Evolutionary conservation across 768 basidiomycete genomes (phyloP), one percentile per base, ranked within the genome.

Genomic region (Tulasnella sp.): DNA sequence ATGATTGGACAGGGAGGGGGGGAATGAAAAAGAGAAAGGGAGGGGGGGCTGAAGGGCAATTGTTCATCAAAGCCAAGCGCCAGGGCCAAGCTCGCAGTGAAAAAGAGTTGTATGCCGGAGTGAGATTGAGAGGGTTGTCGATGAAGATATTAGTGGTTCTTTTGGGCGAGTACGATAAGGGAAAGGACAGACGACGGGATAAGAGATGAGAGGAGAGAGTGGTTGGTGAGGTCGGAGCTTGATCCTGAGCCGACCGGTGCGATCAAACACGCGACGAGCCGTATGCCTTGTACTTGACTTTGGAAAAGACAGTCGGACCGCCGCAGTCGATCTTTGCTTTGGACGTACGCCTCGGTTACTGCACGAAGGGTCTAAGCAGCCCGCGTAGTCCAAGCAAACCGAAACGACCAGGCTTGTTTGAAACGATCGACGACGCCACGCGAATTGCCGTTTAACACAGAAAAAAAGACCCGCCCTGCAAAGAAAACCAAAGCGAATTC

Each of bases 381-480:
- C 58, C 58, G 58, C 58, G 58, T 11, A 64, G 58, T 64, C 58
- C 58, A 64, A 64, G 58, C 58, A 64, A 64, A 64, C 58, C 58
- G 58, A 64, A 25, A 34, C 58, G 58, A 64, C 58, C 58, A 64
- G 58, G 49, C 49, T 49, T 49, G 49, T 22, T 45, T 49, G 49
- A 49, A 49, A 40, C 8, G 19, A 49, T 49, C n/a, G 49, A 49
- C 49, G 49, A 49, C 49, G 49, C 49, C 49, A 49, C 49, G 19
- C 31, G 42, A 8, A 17, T 42, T 42, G 42, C 8, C 17, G 42
- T 8, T 8, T 42, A 17, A 8, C 17, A 17, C 42, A 8, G 42
- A 42, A 34, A 34, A 64, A 22, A 31, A 64, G 31, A 22, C 25
- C 58, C 17, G 58, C 25, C 25, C 14, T 31, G 58, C 29, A 25